Base-by-base conservation (phyloP, 805 yeast species). In the Wickerhamomyces queroliae region DNA sequence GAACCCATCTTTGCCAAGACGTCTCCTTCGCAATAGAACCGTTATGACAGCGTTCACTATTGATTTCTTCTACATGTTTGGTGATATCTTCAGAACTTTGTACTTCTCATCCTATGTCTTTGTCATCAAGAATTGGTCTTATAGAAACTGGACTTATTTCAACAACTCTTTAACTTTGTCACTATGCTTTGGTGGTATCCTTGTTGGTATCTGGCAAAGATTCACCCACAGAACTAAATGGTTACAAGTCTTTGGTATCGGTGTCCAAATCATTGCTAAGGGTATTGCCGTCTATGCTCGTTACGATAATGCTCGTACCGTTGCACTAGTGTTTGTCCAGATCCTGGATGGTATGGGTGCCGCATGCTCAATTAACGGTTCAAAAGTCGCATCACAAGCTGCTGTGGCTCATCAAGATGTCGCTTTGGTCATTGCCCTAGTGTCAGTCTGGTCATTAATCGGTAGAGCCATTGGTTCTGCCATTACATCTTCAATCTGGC, bases 391-490 rank as follows among this genome's bases (percentile, higher is more conserved):
- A 7, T 56, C 63, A 2, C 67, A 64, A 45, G 70, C 68, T 4
- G 59, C 69, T 18, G 70, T 67, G 25, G 66, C 67, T 34, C 64
- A 61, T 44, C 65, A 64, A 36, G 69, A 65, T 49, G 54, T 65
- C 40, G 66, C 72, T 15, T 47, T 62, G 42, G 61, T 61, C 40
- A 62, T 69, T 36, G 56, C 70, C 1, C 36, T 68, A 21, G 41
- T 66, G 27, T 50, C 56, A 16, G 48, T 67, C 33, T 60, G 58
- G 54, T 49, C 61, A 6, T 45, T 53, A 17, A 58, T 67, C 41
- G 73, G 71, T 42, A 54, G 52, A 28, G 63, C 69, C 18, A 56
- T 67, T 35, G 73, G 72, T 25, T 37, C 55, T 36, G 67, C 71
- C 7, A 56, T 67, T 36, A 51, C 65, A 18, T 66, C 63, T 48